phyloP scores from a whole-genome alignment of 108 stramenopile species.

The Nitzschia sp. region DNA sequence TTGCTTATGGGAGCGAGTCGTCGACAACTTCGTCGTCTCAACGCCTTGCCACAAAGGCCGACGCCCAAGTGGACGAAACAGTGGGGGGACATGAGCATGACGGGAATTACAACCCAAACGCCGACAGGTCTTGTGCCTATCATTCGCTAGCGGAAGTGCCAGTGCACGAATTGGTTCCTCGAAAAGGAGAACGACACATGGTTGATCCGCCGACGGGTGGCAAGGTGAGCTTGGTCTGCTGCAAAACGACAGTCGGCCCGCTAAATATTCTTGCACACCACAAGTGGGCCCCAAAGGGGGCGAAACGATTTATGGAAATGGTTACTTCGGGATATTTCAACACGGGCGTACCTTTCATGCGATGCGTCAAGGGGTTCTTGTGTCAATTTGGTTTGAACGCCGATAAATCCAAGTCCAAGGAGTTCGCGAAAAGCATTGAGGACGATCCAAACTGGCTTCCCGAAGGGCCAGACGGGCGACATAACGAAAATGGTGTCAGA shows the following conservation, averaged over 20 bases:
- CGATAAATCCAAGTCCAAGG: constrained; percentile 38
- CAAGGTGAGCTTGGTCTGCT: constrained; percentile 52
- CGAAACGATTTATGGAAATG: constrained; percentile 77
- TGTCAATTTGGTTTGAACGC: constrained; percentile 88
- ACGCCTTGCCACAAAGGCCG: background rate
- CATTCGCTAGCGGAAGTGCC: constrained; percentile 8
- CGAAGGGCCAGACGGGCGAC: constrained; percentile 64
- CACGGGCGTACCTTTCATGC: constrained; percentile 72
- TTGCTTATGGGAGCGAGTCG: too few relatives aligned
- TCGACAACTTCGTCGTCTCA: background rate
- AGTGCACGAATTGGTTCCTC: constrained; percentile 33
- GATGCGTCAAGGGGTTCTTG: constrained; percentile 74
- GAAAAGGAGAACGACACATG: constrained; percentile 41
- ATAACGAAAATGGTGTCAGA: constrained; percentile 65
- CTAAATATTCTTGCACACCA: constrained; percentile 64
- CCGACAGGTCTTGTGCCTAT: constrained; percentile 2
- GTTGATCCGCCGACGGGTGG: constrained; percentile 50
- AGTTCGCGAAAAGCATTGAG: constrained; percentile 38
- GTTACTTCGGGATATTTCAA: constrained; percentile 72
- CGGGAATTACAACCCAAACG: too few relatives aligned
- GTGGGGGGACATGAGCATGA: background rate
- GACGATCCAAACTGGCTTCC: constrained; percentile 88
- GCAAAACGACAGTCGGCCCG: constrained; percentile 53
- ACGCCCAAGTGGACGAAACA: background rate
- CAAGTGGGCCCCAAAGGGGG: constrained; percentile 84